Conservation (phyloP, 108 stramenopile genomes). For the Cyclostephanos tholiformis region DNA sequence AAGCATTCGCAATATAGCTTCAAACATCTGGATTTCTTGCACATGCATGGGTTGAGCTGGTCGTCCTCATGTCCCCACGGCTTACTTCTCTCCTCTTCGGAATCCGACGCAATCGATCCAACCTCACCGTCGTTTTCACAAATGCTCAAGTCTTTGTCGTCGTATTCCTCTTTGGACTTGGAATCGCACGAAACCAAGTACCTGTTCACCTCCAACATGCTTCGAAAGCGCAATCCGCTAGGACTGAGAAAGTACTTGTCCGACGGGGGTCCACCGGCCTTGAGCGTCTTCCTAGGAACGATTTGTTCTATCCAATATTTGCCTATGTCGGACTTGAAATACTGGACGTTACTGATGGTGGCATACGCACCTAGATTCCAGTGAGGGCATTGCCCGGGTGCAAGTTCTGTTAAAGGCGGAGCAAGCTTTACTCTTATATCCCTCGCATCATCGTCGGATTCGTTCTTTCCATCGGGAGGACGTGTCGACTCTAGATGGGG, state of each 20-base stretch:
- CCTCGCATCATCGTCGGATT: too few relatives aligned
- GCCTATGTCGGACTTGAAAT: slow-evolving; percentile 6
- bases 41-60: slow-evolving; percentile 6
- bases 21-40: slow-evolving; percentile 5
- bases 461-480: too few relatives aligned
- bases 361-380: not conserved
- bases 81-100: not conserved
- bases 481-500: too few relatives aligned
- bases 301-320: slow-evolving; percentile 6
- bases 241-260: slow-evolving; percentile 9
- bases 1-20: slow-evolving; percentile 12
- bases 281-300: slow-evolving; percentile 1
- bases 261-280: not conserved
- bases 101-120: slow-evolving; percentile 56
- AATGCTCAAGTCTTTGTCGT: not conserved
- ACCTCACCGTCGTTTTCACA: not conserved
- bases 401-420: not conserved
- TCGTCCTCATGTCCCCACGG: not conserved
- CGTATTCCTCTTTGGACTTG: slow-evolving; percentile 21
- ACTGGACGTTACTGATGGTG: not conserved
- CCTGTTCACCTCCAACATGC: slow-evolving; percentile 9
- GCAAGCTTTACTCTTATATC: not conserved
- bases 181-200: slow-evolving; percentile 27
- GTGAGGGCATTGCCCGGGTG: not conserved
- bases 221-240: slow-evolving; percentile 5